Evolutionary conservation across 163 green algal genomes (phyloP), one percentile per base, ranked within the genome.

Genomic region (Dunaliella salina): DNA sequence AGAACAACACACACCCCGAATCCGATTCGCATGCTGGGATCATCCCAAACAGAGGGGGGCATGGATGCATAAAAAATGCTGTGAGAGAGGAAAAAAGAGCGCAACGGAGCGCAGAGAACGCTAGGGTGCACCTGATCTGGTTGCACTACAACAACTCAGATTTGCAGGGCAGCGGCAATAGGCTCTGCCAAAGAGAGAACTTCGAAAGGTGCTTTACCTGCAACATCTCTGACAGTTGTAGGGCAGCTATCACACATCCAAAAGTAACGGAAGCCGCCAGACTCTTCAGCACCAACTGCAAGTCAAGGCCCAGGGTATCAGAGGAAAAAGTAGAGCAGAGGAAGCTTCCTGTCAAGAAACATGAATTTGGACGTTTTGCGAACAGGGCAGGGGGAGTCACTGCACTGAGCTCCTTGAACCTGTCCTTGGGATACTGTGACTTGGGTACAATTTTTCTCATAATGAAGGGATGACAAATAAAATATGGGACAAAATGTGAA

Each of bases 161-260:
- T 97, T 83, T 98, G 95, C 45, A 99, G 94, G 22, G 97, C 95
- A 5, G 94, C 93, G 25, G 95, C 95, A 72, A 99, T 99, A 45
- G 94, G 91, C 24, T 88, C 90, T 30, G 97, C 96, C 32, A 99
- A 91, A 0, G 93, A 96, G 30, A 99, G 91, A 33, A 99, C 90
- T 90, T 98, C 95, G 85, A 99, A 99, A 0, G 95, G 97, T 87
- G 86, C 83, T 32, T 86, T 87, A 35, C 93, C 93, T 26, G 90
- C 83, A 0, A 99, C 91, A 3, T 92, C 91, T 13, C 86, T 71
- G 0, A 96, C 95, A 3, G 95, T 98, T 82, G 93, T 82, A 3
- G 96, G 94, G 91, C 96, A 99, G 22, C 93, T 98, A 91, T 99
- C 97, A 0, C 95, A 97, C 81, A 99, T 97, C 96, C 96, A 99